These are phyloP conservation scores for Aspergillus sclerotioniger DNA, from an alignment of 495 filamentous ascomycete genomes.

Conservation along the genomic window DNA sequence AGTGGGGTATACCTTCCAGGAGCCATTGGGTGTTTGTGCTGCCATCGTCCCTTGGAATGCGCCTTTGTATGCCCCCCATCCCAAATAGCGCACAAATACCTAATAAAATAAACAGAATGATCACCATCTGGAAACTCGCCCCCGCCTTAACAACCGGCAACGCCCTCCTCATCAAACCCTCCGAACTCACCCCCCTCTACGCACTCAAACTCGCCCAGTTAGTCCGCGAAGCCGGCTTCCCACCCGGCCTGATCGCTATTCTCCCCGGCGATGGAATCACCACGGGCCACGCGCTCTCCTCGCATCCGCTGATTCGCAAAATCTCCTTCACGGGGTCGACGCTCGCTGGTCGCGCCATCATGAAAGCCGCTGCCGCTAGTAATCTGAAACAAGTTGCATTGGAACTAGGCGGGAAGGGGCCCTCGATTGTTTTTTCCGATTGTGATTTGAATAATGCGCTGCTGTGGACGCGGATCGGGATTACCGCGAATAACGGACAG, in stretches of 20 bases:
- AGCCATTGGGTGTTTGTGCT: conserved; percentile 38
- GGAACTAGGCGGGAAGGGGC: conserved; percentile 47
- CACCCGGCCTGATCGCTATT: conserved; percentile 82
- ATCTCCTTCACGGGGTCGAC: conserved; percentile 44
- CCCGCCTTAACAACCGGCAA: conserved; percentile 58
- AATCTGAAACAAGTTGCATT: conserved; percentile 52
- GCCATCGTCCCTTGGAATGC: conserved; percentile 40
- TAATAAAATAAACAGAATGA: too few species aligned
- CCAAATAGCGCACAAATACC: conserved; percentile 29
- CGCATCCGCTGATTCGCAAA: conserved; percentile 77
- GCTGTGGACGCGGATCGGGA: conserved; percentile 38
- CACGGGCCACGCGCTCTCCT: conserved; percentile 74
- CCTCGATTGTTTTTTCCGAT: conserved; percentile 46
- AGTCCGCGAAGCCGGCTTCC: conserved; percentile 80
- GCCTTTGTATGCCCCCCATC: conserved; percentile 21
- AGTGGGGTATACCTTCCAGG: conserved; percentile 29
- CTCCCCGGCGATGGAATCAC: conserved; percentile 77
- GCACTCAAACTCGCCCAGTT: conserved; percentile 83
- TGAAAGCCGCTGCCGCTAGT: conserved; percentile 33
- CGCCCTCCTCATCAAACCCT: conserved; percentile 80
- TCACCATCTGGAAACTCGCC: conserved; percentile 58
- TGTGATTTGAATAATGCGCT: conserved; percentile 43
- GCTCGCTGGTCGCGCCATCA: conserved; percentile 24
- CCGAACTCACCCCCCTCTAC: conserved; percentile 86
- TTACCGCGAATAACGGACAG: conserved; percentile 53